Percentiles rank a stretch among this genome's conserved stretches.
phyloP scores from a whole-genome alignment of 306 rosid species.

The Oxytropis ochrocephala region DNA sequence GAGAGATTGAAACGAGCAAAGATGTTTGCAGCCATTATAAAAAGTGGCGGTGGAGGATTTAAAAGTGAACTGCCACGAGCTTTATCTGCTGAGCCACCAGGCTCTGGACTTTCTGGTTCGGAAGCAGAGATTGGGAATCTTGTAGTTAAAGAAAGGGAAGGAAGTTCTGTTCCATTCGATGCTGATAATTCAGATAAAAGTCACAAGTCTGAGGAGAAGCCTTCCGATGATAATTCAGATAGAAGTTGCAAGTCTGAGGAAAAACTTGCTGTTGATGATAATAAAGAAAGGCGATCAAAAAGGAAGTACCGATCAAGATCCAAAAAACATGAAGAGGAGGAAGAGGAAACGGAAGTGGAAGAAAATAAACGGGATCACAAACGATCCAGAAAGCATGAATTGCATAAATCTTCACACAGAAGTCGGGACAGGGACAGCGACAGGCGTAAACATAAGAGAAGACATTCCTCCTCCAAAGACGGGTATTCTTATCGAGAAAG shows the following conservation, averaged over 20 bases:
- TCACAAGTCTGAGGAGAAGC: slow-evolving; percentile 34
- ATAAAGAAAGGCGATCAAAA: slow-evolving; percentile 45
- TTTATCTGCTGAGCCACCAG: slow-evolving; percentile 54
- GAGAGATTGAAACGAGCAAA: slow-evolving; percentile 89
- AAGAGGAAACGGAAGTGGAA: slow-evolving; percentile 13
- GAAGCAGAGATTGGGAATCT: slow-evolving; percentile 39
- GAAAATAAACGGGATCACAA: slow-evolving; percentile 38
- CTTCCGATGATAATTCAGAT: slow-evolving; percentile 28
- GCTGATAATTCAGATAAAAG: slow-evolving; percentile 40
- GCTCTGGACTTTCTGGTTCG: slow-evolving; percentile 50
- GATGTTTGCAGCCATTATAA: slow-evolving; percentile 78
- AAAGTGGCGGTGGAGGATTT: slow-evolving; percentile 46
- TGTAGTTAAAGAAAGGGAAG: slow-evolving; percentile 61
- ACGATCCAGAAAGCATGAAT: slow-evolving; percentile 48
- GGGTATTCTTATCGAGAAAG: slow-evolving; percentile 9
- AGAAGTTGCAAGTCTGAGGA: slow-evolving; percentile 33
- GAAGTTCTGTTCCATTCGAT: slow-evolving; percentile 54
- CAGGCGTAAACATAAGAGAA: slow-evolving; percentile 48
- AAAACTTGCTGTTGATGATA: slow-evolving; percentile 25
- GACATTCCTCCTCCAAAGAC: slow-evolving; percentile 49
- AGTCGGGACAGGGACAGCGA: slow-evolving; percentile 25
- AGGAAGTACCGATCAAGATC: slow-evolving; percentile 55
- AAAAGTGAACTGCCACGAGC: slow-evolving; percentile 39
- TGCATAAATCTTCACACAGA: slow-evolving; percentile 46
- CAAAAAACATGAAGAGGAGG: slow-evolving; percentile 34